Conservation (phyloP, 495 filamentous ascomycete genomes). For the Amphirosellinia nigrospora region DNA sequence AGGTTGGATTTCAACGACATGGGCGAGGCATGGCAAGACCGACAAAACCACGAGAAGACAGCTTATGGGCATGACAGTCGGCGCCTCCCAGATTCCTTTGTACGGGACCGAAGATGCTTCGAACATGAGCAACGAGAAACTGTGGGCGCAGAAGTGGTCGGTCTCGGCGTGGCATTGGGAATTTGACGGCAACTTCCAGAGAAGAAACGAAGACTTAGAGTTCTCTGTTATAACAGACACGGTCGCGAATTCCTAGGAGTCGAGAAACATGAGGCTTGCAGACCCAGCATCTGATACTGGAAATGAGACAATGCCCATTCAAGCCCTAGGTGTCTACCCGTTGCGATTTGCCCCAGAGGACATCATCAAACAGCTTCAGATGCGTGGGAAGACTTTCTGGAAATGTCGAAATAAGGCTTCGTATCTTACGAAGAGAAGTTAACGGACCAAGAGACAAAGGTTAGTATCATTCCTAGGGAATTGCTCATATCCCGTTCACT, state of each 20-base stretch:
- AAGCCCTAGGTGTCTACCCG: too few relatives aligned
- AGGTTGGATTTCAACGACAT: neutral
- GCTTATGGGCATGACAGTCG: neutral
- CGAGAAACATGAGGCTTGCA: neutral
- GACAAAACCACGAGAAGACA: neutral
- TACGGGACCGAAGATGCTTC: neutral
- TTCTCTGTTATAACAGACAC: neutral
- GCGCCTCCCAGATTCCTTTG: neutral
- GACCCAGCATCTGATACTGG: too few relatives aligned
- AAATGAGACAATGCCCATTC: too few relatives aligned
- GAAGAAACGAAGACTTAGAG: neutral
- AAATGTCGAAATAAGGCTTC: too few relatives aligned
- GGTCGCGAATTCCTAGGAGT: neutral
- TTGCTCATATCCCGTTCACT: too few relatives aligned
- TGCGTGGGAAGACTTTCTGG: too few relatives aligned
- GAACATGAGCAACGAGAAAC: neutral
- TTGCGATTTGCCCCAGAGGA: too few relatives aligned
- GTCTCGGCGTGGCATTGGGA: neutral
- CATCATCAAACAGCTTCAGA: too few relatives aligned
- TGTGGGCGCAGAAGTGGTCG: neutral
- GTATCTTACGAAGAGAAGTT: too few relatives aligned
- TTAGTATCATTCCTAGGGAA: too few relatives aligned
- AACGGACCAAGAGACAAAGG: too few relatives aligned
- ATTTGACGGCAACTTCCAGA: neutral
- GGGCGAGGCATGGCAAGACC: neutral